Evolutionary conservation across 306 rosid genomes (phyloP), one percentile per base, ranked within the genome.

Genomic region (Acacia acuminata): DNA sequence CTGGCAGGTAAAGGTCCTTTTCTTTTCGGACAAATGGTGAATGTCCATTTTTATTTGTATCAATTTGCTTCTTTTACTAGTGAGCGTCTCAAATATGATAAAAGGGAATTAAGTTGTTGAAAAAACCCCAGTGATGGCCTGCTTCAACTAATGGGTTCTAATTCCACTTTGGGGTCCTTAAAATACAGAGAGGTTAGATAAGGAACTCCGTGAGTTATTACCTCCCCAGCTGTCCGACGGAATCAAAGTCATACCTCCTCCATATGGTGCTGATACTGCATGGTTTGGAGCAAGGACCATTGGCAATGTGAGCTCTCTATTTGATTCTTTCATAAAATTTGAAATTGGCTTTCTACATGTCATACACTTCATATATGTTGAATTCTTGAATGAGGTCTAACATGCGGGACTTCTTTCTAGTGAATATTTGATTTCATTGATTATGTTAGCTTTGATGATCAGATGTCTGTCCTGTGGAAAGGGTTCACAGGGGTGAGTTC

Each of bases 201-300:
- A 87, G 81, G 98, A 96, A 80, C 89, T 96, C 38, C 87, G 53
- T 42, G 88, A 73, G 64, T 86, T 88, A 73, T 90, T 92, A 75
- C 90, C 92, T 84, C 85, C 97, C 47, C 76, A 83, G 44, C 17
- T 90, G 68, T 87, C 89, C 44, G 84, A 82, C 53, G 91, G 94
- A 82, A 84, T 90, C 58, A 87, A 76, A 80, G 95, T 90, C 82
- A 66, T 87, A 71, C 96, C 97, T 73, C 97, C 99, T 83, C 97
- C 94, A 79, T 89, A 84, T 69, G 99, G 98, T 84, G 86, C 72
- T 6, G 93, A 93, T 63, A 85, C 97, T 25, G 92, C 94, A 77
- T 93, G 99, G 99, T 96, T 90, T 79, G 99, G 98, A 76, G 99
- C 90, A 9, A 92, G 91, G 84, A 84, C 90, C 68, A 88, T 96